phyloP scores from a whole-genome alignment of 306 rosid species.

The Ceratonia siliqua region DNA sequence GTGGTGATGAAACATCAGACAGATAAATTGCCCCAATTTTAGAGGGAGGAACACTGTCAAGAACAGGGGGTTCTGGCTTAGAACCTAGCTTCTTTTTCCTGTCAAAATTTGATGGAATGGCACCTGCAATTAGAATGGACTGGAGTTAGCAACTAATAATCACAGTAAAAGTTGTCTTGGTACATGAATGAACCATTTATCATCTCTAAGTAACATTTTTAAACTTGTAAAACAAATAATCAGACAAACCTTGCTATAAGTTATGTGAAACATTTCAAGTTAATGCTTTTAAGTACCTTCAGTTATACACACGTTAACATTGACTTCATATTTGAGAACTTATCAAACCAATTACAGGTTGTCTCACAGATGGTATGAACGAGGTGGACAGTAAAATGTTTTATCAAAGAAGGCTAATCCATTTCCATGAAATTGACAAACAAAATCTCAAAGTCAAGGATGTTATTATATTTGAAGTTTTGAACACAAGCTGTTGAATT shows the following conservation, averaged over 20 bases:
- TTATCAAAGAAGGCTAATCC: not conserved
- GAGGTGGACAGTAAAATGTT: not conserved
- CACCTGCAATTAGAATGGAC: conserved; percentile 51
- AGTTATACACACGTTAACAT: not conserved
- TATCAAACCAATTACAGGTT: not conserved
- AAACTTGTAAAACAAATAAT: conserved; percentile 8
- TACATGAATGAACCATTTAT: not conserved
- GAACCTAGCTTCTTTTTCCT: conserved; percentile 58
- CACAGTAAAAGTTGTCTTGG: not conserved
- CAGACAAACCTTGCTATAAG: not conserved
- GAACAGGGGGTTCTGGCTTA: conserved; percentile 67
- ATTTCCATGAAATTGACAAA: not conserved
- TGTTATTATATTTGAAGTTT: not conserved
- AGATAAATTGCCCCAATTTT: conserved; percentile 56
- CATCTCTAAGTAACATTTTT: not conserved
- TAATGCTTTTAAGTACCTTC: not conserved
- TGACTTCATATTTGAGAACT: conserved; percentile 11
- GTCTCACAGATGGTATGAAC: not conserved
- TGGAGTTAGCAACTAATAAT: conserved; percentile 31
- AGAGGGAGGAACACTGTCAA: conserved; percentile 48
- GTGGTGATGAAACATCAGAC: conserved; percentile 51
- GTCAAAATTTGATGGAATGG: conserved; percentile 46
- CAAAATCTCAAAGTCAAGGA: not conserved
- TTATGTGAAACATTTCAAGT: not conserved
- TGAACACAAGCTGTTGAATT: not conserved